Conservation (phyloP, 192 early-diverging fungal species). For the Gaertneriomyces sp. region DNA sequence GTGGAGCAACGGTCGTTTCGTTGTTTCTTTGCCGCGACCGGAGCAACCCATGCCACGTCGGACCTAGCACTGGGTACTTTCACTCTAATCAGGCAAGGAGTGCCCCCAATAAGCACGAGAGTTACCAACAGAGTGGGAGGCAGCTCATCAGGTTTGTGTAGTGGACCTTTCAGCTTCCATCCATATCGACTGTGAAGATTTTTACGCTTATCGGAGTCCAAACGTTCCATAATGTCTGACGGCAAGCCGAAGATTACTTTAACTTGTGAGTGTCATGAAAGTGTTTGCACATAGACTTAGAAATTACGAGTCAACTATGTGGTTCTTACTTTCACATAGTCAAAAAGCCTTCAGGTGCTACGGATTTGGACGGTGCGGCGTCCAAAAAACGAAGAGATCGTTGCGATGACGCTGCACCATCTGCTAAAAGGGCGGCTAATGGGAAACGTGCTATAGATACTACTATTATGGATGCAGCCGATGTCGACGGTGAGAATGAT, state of each 20-base stretch:
- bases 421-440: neutral
- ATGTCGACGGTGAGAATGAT: neutral
- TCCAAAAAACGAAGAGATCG: neutral
- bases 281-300: neutral
- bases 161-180: neutral
- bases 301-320: neutral
- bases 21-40: too few relatives aligned
- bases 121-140: neutral
- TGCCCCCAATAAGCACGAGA: neutral
- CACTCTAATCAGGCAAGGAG: neutral
- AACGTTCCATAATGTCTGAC: too few relatives aligned
- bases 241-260: neutral
- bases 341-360: neutral
- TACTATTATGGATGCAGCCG: neutral
- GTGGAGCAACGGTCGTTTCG: too few relatives aligned
- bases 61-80: neutral
- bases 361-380: neutral
- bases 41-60: too few relatives aligned
- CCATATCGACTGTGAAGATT: neutral
- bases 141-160: neutral
- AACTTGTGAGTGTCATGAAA: neutral
- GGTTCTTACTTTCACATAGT: constrained; percentile 1
- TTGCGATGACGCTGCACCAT: too few relatives aligned
- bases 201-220: too few relatives aligned
- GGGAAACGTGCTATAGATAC: neutral